Conservation (phyloP, 805 yeast genomes). For the Candida maesae region DNA sequence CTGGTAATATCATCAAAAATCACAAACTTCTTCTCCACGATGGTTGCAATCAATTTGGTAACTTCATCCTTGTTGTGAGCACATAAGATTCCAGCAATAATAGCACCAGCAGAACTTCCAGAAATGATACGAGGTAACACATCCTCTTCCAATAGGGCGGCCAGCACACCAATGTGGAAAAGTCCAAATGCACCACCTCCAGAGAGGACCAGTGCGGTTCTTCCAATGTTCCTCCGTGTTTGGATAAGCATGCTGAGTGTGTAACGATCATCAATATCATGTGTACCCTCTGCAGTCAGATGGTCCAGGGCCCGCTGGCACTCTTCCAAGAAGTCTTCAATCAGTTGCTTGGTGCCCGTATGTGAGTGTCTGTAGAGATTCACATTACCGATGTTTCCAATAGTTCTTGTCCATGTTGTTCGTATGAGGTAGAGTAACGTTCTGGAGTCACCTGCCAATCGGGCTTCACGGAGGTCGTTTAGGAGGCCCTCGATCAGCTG, state of each 20-base stretch:
- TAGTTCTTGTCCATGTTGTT: slow-evolving; percentile 79
- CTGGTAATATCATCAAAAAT: slow-evolving; percentile 42
- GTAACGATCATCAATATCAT: slow-evolving; percentile 58
- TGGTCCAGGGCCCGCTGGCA: slow-evolving; percentile 49
- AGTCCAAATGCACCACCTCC: slow-evolving; percentile 97
- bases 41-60: slow-evolving; percentile 44
- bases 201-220: slow-evolving; percentile 90
- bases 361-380: slow-evolving; percentile 72
- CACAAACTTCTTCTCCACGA: slow-evolving; percentile 42
- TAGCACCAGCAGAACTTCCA: slow-evolving; percentile 96
- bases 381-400: slow-evolving; percentile 84
- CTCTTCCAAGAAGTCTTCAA: slow-evolving; percentile 80
- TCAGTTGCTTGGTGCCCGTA: slow-evolving; percentile 79
- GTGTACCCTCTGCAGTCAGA: slow-evolving; percentile 16
- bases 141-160: slow-evolving; percentile 69
- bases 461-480: slow-evolving; percentile 53
- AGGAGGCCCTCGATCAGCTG: slow-evolving; percentile 51
- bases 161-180: slow-evolving; percentile 87
- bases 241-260: slow-evolving; percentile 77
- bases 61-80: slow-evolving; percentile 75
- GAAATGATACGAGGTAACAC: slow-evolving; percentile 83
- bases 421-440: slow-evolving; percentile 69
- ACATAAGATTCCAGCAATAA: slow-evolving; percentile 85
- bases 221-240: slow-evolving; percentile 86
- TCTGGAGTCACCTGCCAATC: slow-evolving; percentile 54